These are phyloP conservation scores for Filosporella fistucella DNA, from an alignment of 495 filamentous ascomycete genomes.

Conservation along the genomic window DNA sequence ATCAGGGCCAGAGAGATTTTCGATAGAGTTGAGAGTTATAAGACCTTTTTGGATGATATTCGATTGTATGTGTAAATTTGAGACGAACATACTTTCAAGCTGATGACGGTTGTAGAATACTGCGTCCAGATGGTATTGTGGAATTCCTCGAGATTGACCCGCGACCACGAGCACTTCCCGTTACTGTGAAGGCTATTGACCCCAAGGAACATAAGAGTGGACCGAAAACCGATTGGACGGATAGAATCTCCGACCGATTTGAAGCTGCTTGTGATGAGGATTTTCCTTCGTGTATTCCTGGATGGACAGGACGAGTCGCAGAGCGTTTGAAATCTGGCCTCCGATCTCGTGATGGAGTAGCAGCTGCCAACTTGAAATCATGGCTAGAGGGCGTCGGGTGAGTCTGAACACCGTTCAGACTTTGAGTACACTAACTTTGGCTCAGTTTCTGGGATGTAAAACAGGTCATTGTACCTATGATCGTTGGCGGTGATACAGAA, in stretches of 20 bases:
- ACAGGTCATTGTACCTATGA: conserved; percentile 18
- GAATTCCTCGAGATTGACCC: conserved; percentile 26
- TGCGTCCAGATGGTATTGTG: conserved; percentile 24
- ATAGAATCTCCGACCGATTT: conserved; percentile 21
- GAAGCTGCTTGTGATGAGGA: conserved; percentile 16
- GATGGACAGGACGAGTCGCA: conserved; percentile 15
- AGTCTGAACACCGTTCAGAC: background rate
- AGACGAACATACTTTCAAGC: background rate
- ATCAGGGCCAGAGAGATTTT: conserved; percentile 23
- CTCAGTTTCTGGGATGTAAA: conserved; percentile 25
- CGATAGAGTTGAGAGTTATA: conserved; percentile 21
- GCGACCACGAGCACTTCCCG: conserved; percentile 13
- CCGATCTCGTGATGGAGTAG: conserved; percentile 20
- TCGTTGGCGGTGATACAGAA: conserved; percentile 15
- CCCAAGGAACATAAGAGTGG: conserved; percentile 14
- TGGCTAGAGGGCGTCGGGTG: conserved; percentile 25
- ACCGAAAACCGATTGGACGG: conserved; percentile 19
- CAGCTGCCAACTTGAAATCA: conserved; percentile 21
- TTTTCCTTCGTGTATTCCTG: conserved; percentile 16
- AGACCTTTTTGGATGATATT: conserved; percentile 22
- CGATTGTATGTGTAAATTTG: conserved; percentile 9
- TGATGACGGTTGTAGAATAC: conserved; percentile 9
- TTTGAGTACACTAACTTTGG: background rate
- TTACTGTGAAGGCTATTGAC: background rate
- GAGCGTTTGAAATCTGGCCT: conserved; percentile 17